Evolutionary conservation across 2,329 filamentous ascomycete species (phyloP).

Genomic region (Apiospora arundinis): DNA sequence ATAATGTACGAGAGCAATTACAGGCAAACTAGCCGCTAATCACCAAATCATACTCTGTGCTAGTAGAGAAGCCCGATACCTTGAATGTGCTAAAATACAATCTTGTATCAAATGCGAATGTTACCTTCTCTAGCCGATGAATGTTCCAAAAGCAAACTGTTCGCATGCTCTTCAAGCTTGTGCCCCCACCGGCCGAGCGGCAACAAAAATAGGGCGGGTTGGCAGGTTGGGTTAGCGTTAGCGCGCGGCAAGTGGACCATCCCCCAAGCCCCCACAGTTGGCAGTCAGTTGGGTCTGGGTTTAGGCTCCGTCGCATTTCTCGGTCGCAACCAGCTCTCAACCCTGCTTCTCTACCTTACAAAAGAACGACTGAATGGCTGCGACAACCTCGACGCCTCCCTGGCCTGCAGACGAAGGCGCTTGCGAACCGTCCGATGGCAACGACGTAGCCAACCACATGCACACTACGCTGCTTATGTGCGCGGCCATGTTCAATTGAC

Average conservation of each 20-base stretch:
- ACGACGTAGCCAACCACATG: not conserved
- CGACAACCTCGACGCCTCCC: not conserved
- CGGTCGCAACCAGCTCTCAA: not conserved
- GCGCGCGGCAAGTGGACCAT: not conserved
- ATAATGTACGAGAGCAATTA: too few species aligned
- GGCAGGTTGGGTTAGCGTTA: too few species aligned
- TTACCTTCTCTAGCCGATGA: too few species aligned
- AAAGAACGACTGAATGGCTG: not conserved
- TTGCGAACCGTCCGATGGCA: not conserved
- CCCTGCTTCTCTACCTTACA: not conserved
- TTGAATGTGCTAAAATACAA: too few species aligned
- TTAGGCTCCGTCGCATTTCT: not conserved
- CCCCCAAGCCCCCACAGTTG: not conserved
- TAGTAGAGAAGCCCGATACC: too few species aligned
- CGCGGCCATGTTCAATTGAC: not conserved
- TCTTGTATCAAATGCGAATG: too few species aligned
- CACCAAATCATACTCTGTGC: too few species aligned
- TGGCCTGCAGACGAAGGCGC: not conserved
- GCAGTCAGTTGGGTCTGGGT: not conserved
- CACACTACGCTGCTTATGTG: not conserved
- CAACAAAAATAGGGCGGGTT: too few species aligned
- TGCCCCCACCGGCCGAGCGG: too few species aligned
- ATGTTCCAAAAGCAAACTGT: too few species aligned
- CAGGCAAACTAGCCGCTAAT: too few species aligned
- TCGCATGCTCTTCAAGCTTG: too few species aligned